phyloP scores from a whole-genome alignment of 2,329 filamentous ascomycete species.

The Blastomyces parvus region DNA sequence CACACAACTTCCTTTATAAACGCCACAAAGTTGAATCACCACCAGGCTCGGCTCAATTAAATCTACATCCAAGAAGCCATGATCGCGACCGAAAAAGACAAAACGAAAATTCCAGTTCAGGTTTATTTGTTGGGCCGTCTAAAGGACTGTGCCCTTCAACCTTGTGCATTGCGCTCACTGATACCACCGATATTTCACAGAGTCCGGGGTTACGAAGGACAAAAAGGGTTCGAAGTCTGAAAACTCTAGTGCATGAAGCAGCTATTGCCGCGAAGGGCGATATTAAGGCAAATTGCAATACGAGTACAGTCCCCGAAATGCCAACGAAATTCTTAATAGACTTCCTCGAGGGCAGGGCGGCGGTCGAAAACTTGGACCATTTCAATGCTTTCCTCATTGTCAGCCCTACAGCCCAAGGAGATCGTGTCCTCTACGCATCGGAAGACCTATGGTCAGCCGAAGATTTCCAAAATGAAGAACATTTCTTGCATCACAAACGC shows the following conservation, averaged over 20 bases:
- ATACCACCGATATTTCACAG: not conserved
- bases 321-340: not conserved
- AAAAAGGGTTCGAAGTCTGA: not conserved
- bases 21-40: not conserved
- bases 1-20: not conserved
- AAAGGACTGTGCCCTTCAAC: not conserved
- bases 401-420: slow-evolving; percentile 16
- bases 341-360: not conserved
- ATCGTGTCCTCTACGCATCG: slow-evolving; percentile 20
- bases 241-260: not conserved
- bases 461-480: slow-evolving; percentile 20
- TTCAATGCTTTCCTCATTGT: slow-evolving; percentile 24
- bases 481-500: slow-evolving; percentile 19
- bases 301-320: not conserved
- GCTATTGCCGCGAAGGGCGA: not conserved
- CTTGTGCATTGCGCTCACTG: not conserved
- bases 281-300: not conserved
- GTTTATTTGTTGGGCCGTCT: not conserved
- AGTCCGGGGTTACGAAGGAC: not conserved
- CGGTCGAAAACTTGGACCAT: slow-evolving; percentile 17
- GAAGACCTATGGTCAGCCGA: slow-evolving; percentile 17
- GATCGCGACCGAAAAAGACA: not conserved
- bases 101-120: not conserved
- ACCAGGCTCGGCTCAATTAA: not conserved
- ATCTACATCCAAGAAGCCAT: not conserved